Base-by-base conservation (phyloP, 352 stramenopile species). In the Globisporangium ultimum region DNA sequence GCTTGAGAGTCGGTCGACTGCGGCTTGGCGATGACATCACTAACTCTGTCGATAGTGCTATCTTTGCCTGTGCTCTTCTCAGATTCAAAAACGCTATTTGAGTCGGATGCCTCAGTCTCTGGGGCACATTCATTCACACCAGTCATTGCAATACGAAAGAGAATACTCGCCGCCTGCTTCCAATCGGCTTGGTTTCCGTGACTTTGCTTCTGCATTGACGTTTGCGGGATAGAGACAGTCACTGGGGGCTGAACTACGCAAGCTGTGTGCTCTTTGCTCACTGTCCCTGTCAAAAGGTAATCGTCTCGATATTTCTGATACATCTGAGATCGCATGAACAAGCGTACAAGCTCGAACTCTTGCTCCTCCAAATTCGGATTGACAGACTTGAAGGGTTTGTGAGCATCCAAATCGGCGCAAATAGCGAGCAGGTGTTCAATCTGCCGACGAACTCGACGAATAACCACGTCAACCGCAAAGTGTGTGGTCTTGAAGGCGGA, bases 291-390 rank as follows among this genome's bases (percentile, higher is more conserved):
- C 40, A 10, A n/a, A n/a, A 45, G 61, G 12, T 64, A 51, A 28
- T 85, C 75, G 32, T 83, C 75, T 50, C 64, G 62, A 42, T 83
- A 80, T 61, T 78, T 80, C 48, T 82, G 74, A 55, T 74, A 80
- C 75, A 83, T 83, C 22, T 85, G 73, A 0, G 75, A 77, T 45
- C 74, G 55, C 63, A 69, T 70, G 48, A 85, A 56, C 3, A 52
- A 45, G 10, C 64, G 54, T 10, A 73, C 53, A 4, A 85, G 74
- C 10, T 58, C 51, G 36, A 59, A 38, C 17, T 72, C 66, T 10
- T 50, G 42, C 18, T 51, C 38, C n/a, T 55, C 42, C 38, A 10
- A 40, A 6, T 15, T 15, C 10, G 34, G 10, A 41, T 42, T 22
- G 36, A 49, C 15, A 17, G 2, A 36, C 15, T 14, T 21, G 42